phyloP scores from a whole-genome alignment of 768 basidiomycete species.

The Trametes sanguinea region DNA sequence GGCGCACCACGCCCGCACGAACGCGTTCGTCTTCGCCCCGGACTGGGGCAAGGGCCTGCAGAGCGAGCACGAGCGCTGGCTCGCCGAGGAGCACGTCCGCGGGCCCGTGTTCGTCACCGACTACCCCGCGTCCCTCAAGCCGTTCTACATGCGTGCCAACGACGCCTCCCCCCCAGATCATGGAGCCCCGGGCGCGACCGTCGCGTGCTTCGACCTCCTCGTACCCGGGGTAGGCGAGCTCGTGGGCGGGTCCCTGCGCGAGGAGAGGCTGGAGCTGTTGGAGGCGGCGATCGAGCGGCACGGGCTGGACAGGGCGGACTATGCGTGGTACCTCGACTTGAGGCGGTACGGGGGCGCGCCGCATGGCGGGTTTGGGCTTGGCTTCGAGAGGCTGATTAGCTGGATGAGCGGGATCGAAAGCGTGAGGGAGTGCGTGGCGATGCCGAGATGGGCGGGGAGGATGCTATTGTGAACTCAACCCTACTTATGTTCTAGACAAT shows the following conservation, averaged over 20 bases:
- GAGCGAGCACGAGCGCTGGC: slow-evolving; percentile 92
- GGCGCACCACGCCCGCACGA: slow-evolving; percentile 36
- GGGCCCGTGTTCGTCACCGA: slow-evolving; percentile 91
- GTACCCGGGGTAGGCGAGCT: slow-evolving; percentile 89
- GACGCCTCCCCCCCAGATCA: slow-evolving; percentile 26
- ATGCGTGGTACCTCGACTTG: slow-evolving; percentile 81
- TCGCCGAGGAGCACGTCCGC: slow-evolving; percentile 65
- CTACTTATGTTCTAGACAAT: too few relatives aligned
- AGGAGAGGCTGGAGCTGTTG: slow-evolving; percentile 65
- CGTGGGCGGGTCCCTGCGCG: slow-evolving; percentile 87
- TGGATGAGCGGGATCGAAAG: slow-evolving; percentile 90
- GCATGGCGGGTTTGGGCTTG: slow-evolving; percentile 95
- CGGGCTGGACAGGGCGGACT: slow-evolving; percentile 46
- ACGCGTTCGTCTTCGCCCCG: slow-evolving; percentile 57
- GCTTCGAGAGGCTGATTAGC: slow-evolving; percentile 87
- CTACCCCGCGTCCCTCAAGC: slow-evolving; percentile 82
- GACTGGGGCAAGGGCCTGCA: slow-evolving; percentile 72
- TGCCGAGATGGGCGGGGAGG: slow-evolving; percentile 86
- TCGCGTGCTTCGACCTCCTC: slow-evolving; percentile 95
- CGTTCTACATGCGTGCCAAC: slow-evolving; percentile 94
- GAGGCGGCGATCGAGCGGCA: slow-evolving; percentile 49
- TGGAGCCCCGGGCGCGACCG: slow-evolving; percentile 45
- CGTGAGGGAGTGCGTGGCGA: slow-evolving; percentile 89
- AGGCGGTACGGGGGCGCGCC: slow-evolving; percentile 84
- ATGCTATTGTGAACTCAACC: slow-evolving; percentile 54